Evolutionary conservation across 805 yeast genomes (phyloP).

Genomic region (Saccharomyces kudriavzevii): DNA sequence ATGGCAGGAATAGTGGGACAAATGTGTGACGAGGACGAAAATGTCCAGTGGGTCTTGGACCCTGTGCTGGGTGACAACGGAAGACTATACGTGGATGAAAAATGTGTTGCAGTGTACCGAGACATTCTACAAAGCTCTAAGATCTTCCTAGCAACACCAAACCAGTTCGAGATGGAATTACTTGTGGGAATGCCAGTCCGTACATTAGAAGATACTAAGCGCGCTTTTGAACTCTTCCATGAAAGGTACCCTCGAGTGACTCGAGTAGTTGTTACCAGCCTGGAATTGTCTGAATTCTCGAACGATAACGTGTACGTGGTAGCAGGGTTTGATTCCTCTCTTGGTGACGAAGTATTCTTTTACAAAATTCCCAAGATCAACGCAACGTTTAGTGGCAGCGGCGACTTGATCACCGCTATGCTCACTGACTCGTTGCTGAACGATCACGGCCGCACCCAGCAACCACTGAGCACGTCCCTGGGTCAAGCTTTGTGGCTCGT

Average conservation of each 20-base stretch:
- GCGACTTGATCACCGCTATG: constrained; percentile 62
- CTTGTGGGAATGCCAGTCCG: constrained; percentile 41
- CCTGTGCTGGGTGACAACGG: constrained; percentile 95
- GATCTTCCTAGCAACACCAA: constrained; percentile 56
- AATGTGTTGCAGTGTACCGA: constrained; percentile 45
- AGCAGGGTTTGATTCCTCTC: not conserved
- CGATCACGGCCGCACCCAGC: constrained; percentile 5
- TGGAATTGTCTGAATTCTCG: constrained; percentile 19
- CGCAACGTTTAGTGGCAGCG: constrained; percentile 66
- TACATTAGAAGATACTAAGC: constrained; percentile 31
- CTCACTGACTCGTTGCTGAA: constrained; percentile 43
- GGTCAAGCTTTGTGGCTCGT: constrained; percentile 35
- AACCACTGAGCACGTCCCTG: constrained; percentile 21
- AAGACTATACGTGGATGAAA: constrained; percentile 58
- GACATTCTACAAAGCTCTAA: constrained; percentile 36
- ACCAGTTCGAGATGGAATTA: constrained; percentile 65
- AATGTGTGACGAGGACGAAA: constrained; percentile 24
- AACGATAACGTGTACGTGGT: not conserved
- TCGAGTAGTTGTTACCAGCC: constrained; percentile 54
- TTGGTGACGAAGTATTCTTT: not conserved
- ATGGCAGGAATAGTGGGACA: constrained; percentile 37
- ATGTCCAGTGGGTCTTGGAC: constrained; percentile 60
- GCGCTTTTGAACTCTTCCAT: constrained; percentile 38
- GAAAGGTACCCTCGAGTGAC: constrained; percentile 37
- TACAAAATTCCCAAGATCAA: constrained; percentile 39